phyloP scores from a whole-genome alignment of 2,329 filamentous ascomycete species.

The Phaeosphaeria sp. region DNA sequence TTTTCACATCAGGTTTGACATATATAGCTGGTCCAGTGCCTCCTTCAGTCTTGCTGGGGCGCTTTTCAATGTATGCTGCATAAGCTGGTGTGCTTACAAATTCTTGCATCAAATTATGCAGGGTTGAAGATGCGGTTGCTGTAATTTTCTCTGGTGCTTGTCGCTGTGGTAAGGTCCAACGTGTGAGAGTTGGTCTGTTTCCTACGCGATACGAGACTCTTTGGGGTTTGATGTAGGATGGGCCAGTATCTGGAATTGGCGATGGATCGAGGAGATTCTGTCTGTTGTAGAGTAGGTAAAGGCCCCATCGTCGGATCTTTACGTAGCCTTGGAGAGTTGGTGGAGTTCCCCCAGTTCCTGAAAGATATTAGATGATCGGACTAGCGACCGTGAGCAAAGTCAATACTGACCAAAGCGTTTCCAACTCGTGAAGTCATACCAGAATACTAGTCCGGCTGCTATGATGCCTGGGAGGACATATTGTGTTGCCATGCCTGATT shows the following conservation, averaged over 20 bases:
- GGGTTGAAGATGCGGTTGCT: conserved; percentile 16
- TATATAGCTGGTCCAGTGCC: conserved; percentile 42
- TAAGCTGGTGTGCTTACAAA: conserved; percentile 26
- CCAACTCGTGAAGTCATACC: conserved; percentile 34
- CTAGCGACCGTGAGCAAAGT: background rate
- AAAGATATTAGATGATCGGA: conserved; percentile 7
- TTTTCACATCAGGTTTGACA: conserved; percentile 29
- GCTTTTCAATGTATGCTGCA: conserved; percentile 24
- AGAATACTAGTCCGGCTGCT: conserved; percentile 20
- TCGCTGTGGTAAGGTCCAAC: conserved; percentile 42
- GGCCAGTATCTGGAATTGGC: conserved; percentile 29
- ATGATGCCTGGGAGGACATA: conserved; percentile 19
- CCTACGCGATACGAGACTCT: conserved; percentile 28
- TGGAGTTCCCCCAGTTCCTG: conserved; percentile 42
- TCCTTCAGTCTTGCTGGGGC: conserved; percentile 38
- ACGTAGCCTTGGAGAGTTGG: conserved; percentile 38
- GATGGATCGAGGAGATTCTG: conserved; percentile 34
- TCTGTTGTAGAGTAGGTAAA: conserved; percentile 33
- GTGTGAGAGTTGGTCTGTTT: conserved; percentile 25
- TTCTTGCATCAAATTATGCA: conserved; percentile 29
- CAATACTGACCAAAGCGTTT: conserved; percentile 21
- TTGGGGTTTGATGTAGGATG: conserved; percentile 30
- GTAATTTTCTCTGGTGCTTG: conserved; percentile 32
- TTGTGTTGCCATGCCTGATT: conserved; percentile 6
- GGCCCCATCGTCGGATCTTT: conserved; percentile 37